phyloP scores from a whole-genome alignment of 2,329 filamentous ascomycete genomes.

The Elsinoe fawcettii region DNA sequence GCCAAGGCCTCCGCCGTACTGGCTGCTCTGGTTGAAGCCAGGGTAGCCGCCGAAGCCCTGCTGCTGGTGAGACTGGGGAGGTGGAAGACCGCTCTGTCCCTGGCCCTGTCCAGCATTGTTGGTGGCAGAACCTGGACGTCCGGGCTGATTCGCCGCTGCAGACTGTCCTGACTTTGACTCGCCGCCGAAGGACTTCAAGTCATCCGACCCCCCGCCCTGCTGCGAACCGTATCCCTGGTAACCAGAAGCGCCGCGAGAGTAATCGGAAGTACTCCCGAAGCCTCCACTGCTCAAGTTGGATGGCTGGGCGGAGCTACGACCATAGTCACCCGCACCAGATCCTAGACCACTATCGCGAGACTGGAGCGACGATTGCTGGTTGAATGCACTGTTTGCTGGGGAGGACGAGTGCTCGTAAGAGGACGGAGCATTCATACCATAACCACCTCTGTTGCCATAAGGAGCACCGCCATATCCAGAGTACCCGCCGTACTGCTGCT shows the following conservation, averaged over 20 bases:
- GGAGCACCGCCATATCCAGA: constrained; percentile 42
- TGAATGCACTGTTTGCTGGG: constrained; percentile 54
- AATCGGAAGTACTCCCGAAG: constrained; percentile 49
- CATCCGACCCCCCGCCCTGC: constrained; percentile 31
- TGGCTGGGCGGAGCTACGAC: constrained; percentile 45
- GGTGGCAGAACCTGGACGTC: constrained; percentile 55
- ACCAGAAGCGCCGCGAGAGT: constrained; percentile 50
- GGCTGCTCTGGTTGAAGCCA: constrained; percentile 42
- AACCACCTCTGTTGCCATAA: constrained; percentile 45
- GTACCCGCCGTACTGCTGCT: constrained; percentile 53
- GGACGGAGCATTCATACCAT: constrained; percentile 47
- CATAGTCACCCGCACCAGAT: constrained; percentile 52
- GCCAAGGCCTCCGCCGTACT: constrained; percentile 43
- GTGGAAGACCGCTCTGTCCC: constrained; percentile 39
- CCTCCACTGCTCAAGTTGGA: constrained; percentile 48
- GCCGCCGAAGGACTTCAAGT: constrained; percentile 47
- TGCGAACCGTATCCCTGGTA: constrained; percentile 47
- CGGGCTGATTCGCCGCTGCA: constrained; percentile 52
- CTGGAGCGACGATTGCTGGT: constrained; percentile 35
- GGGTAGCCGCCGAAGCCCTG: constrained; percentile 51
- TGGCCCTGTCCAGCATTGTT: constrained; percentile 46
- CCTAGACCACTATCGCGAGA: constrained; percentile 40
- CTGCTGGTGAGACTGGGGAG: constrained; percentile 51
- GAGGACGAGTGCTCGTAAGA: constrained; percentile 57
- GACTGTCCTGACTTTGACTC: constrained; percentile 52